phyloP scores from a whole-genome alignment of 257 asterid species.

The Nicotiana obtusifolia region DNA sequence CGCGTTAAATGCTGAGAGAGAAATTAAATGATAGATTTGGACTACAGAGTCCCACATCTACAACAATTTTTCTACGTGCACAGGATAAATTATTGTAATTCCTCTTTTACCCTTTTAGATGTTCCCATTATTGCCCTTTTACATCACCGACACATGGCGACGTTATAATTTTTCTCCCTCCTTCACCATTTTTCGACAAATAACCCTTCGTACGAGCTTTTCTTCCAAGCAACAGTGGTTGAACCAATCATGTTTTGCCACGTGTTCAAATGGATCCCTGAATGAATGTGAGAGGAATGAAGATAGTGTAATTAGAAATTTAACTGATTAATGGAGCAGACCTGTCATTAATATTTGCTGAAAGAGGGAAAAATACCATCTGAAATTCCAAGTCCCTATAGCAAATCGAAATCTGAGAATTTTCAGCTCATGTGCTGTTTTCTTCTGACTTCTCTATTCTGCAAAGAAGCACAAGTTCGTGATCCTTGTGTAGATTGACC shows the following conservation, averaged over 20 bases:
- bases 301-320: background rate
- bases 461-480: background rate
- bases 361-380: background rate
- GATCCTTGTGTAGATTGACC: background rate
- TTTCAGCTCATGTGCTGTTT: background rate
- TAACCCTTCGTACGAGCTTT: background rate
- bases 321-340: background rate
- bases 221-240: background rate
- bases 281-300: background rate
- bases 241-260: background rate
- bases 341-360: background rate
- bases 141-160: slow-evolving; percentile 1
- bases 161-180: background rate
- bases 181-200: background rate
- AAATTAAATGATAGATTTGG: background rate
- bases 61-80: background rate
- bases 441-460: background rate
- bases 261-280: background rate
- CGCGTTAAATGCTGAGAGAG: background rate
- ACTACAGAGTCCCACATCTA: background rate
- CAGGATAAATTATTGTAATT: background rate
- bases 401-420: background rate
- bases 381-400: slow-evolving; percentile 1
- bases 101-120: background rate
- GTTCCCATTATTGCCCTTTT: background rate